Evolutionary conservation across 2,329 filamentous ascomycete species (phyloP).

Genomic region (Madurella mycetomatis): DNA sequence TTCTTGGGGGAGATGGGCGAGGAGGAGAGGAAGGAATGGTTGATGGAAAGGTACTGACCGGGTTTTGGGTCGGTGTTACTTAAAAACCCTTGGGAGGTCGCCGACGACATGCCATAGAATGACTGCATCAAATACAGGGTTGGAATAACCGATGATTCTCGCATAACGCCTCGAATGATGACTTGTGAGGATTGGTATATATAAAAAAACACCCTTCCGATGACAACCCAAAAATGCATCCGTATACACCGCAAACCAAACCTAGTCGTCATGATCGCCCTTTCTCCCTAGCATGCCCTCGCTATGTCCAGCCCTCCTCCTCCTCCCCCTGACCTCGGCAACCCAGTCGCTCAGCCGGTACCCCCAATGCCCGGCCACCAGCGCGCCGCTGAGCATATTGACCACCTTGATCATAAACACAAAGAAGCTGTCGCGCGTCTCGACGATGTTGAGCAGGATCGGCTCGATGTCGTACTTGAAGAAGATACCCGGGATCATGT

Average conservation of each 20-base stretch:
- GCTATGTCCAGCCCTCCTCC: slow-evolving; percentile 41
- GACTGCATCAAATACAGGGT: background rate
- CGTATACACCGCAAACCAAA: background rate
- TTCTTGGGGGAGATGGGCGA: slow-evolving; percentile 47
- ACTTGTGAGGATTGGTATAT: background rate
- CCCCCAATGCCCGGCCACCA: slow-evolving; percentile 91
- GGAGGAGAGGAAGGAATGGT: slow-evolving; percentile 49
- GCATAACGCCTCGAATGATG: background rate
- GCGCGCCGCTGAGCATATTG: slow-evolving; percentile 84
- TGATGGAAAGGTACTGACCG: slow-evolving; percentile 60
- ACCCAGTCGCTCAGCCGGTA: slow-evolving; percentile 81
- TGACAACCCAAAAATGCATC: background rate
- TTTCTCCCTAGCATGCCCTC: slow-evolving; percentile 50
- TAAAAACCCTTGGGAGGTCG: background rate
- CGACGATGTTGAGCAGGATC: slow-evolving; percentile 78
- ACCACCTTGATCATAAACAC: slow-evolving; percentile 75
- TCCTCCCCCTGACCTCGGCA: slow-evolving; percentile 49
- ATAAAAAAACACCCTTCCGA: background rate
- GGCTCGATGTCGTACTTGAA: slow-evolving; percentile 99
- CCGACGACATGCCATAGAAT: background rate
- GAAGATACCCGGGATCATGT: slow-evolving; percentile 79
- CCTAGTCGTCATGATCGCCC: slow-evolving; percentile 15
- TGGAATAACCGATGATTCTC: background rate
- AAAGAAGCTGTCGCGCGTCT: slow-evolving; percentile 72
- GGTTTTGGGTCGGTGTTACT: background rate